These are phyloP conservation scores for Eimeria zaria DNA, from an alignment of 169 alveolate species.

Conservation along the genomic window DNA sequence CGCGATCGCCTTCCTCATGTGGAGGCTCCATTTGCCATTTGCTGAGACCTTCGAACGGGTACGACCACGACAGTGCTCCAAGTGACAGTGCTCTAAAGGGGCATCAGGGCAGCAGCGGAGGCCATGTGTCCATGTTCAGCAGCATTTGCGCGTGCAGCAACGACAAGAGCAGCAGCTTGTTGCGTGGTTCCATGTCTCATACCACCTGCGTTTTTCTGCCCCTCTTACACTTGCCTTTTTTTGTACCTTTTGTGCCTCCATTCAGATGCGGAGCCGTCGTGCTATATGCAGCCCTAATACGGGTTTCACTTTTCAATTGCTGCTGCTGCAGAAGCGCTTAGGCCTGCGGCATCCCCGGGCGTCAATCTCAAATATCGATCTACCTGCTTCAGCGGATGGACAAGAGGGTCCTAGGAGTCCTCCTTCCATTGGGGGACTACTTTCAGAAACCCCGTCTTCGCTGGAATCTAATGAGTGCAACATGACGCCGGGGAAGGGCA, in stretches of 20 bases:
- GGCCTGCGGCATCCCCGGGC: constrained; percentile 32
- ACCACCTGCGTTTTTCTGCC: neutral
- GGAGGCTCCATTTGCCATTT: constrained; percentile 64
- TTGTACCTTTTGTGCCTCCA: neutral
- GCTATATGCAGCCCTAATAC: constrained; percentile 81
- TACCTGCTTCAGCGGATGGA: neutral
- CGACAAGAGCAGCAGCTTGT: constrained; percentile 12
- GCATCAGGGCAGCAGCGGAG: constrained; percentile 3
- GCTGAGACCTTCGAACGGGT: constrained; percentile 74
- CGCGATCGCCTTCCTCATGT: constrained; percentile 80
- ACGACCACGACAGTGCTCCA: constrained; percentile 15
- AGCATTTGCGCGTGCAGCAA: neutral
- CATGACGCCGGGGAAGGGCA: constrained; percentile 43
- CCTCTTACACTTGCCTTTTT: neutral
- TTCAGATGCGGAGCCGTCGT: constrained; percentile 67
- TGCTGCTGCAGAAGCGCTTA: constrained; percentile 72
- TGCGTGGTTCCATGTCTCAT: neutral
- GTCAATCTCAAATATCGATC: neutral
- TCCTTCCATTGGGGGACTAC: neutral
- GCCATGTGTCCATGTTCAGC: neutral
- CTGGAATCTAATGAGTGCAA: neutral
- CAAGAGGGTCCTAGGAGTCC: neutral
- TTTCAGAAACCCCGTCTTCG: neutral
- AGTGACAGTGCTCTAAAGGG: too few relatives aligned
- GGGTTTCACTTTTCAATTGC: constrained; percentile 78